These are phyloP conservation scores for Cryptosporidium andersoni DNA, from an alignment of 169 alveolate species.

Conservation along the genomic window DNA sequence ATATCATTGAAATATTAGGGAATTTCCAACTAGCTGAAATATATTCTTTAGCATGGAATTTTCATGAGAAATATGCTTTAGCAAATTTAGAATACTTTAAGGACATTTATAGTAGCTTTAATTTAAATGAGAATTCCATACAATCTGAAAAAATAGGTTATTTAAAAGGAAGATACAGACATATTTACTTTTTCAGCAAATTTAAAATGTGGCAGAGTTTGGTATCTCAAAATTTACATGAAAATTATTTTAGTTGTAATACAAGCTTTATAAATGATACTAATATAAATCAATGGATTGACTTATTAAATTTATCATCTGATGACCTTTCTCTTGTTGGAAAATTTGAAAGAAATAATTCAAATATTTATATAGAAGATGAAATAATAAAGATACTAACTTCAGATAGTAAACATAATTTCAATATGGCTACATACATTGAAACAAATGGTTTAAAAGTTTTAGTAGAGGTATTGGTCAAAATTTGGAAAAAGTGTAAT, in stretches of 20 bases:
- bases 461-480: slow-evolving; percentile 14
- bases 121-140: neutral
- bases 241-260: neutral
- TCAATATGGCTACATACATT: neutral
- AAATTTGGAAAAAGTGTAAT: slow-evolving; percentile 18
- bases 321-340: slow-evolving; percentile 45
- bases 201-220: slow-evolving; percentile 40
- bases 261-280: neutral
- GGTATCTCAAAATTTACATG: neutral
- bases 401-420: neutral
- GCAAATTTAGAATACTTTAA: neutral
- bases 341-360: neutral
- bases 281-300: slow-evolving; percentile 36
- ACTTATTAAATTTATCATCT: slow-evolving; percentile 30
- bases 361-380: neutral
- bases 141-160: neutral
- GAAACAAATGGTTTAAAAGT: slow-evolving; percentile 7
- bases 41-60: slow-evolving; percentile 46
- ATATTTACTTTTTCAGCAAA: slow-evolving; percentile 17
- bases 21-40: slow-evolving; percentile 49
- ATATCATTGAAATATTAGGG: slow-evolving; percentile 13
- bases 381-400: neutral
- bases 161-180: neutral
- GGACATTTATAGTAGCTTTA: neutral
- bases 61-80: slow-evolving; percentile 19